phyloP scores from a whole-genome alignment of 192 early-diverging fungal species.

The Chytriomyces sp. region DNA sequence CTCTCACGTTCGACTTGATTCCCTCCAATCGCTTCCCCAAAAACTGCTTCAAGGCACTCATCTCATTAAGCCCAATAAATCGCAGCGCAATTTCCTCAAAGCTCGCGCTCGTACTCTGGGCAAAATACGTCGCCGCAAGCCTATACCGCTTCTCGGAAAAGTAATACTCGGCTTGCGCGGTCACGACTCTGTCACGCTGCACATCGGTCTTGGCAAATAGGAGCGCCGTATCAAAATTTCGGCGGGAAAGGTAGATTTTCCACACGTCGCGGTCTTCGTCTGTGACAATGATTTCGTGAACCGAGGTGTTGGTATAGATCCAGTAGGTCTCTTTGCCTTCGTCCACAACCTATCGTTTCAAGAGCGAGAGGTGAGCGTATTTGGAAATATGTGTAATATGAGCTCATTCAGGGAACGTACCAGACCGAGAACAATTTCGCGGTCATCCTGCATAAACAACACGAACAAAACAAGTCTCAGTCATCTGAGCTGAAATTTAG shows the following conservation, averaged over 20 bases:
- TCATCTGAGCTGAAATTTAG: constrained; percentile 38
- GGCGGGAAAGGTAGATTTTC: constrained; percentile 81
- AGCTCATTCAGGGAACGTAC: neutral
- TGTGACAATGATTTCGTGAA: constrained; percentile 88
- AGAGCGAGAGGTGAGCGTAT: no score
- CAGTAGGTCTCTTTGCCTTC: constrained; percentile 83
- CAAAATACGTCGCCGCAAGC: constrained; percentile 85
- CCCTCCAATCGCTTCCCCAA: constrained; percentile 74
- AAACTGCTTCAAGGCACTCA: constrained; percentile 76
- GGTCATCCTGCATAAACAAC: no score
- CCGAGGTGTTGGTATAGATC: constrained; percentile 80
- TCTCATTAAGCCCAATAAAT: constrained; percentile 75
- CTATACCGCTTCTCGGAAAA: constrained; percentile 73
- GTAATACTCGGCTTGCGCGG: constrained; percentile 84
- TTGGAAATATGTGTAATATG: no score
- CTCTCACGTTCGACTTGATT: constrained; percentile 61
- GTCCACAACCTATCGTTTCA: constrained; percentile 67
- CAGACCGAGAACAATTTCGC: constrained; percentile 1
- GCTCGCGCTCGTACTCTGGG: constrained; percentile 67
- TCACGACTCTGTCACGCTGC: constrained; percentile 77
- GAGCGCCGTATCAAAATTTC: constrained; percentile 81
- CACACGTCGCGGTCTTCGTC: constrained; percentile 96
- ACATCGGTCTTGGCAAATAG: constrained; percentile 72
- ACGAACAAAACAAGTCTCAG: neutral
- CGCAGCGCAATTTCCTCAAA: constrained; percentile 93